Evolutionary conservation across 108 stramenopile genomes (phyloP).

Genomic region (Fragilaria crotonensis): DNA sequence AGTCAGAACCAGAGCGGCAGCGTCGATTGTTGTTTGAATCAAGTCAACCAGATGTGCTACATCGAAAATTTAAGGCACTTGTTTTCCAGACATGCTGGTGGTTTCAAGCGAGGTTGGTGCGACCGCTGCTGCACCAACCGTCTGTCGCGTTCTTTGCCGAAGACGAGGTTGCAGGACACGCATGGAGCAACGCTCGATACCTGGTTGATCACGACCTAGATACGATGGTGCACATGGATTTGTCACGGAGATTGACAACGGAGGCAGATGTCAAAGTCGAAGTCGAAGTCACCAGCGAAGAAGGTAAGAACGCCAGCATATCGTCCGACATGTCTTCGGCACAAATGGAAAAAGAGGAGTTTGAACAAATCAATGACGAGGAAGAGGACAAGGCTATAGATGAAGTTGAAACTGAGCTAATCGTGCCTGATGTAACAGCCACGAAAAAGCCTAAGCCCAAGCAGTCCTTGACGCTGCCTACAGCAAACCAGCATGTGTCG

Average conservation of each 20-base stretch:
- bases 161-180: conserved; percentile 27
- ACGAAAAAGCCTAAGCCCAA: no score
- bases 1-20: neutral
- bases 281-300: no score
- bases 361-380: neutral
- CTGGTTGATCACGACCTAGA: conserved; percentile 14
- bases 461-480: conserved; percentile 51
- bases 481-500: conserved; percentile 40
- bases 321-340: neutral
- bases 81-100: neutral
- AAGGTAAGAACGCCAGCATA: no score
- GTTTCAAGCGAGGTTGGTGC: neutral
- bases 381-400: neutral
- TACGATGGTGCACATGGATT: neutral
- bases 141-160: conserved; percentile 15
- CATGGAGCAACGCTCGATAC: conserved; percentile 24
- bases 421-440: no score
- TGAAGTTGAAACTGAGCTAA: neutral
- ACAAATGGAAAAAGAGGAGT: neutral
- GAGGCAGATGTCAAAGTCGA: neutral
- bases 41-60: conserved; percentile 6
- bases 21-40: conserved; percentile 20
- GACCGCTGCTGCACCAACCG: neutral
- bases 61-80: neutral
- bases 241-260: neutral